Evolutionary conservation across 1,284 basidiomycete species (phyloP), one percentile per base, ranked within the genome.

Genomic region (Porogramme epimiltina): DNA sequence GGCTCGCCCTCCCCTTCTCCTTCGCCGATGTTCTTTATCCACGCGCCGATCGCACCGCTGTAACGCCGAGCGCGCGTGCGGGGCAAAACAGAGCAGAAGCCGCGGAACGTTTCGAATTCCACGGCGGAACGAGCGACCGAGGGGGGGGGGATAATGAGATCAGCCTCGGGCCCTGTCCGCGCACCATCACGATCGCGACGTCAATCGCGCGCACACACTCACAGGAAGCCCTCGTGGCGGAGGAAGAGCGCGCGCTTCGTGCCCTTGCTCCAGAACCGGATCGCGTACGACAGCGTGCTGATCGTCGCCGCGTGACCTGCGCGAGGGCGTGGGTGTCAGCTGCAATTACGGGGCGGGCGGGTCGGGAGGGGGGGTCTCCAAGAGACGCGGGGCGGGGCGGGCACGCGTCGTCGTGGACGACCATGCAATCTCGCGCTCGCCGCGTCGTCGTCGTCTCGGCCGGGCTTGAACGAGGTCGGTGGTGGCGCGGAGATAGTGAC

Each of bases 191-290:
- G 41, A 5, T 25, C 20, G 31, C 16, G n/a, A 31, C 33, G 53
- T 47, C n/a, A 39, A 51, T 42, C 44, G 18, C 41, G 41, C 44
- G 25, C 28, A 25, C 26, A 28, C 45, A 85, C 95, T 73, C 75
- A 97, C 82, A 99, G 73, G 77, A 98, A 99, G 3, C 97, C 97
- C 76, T 99, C 97, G 67, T 99, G 97, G 56, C 97, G 85, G 51
- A 99, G 78, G 79, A 99, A 99, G 62, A 97, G 81, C 39, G 97
- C 97, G 31, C 93, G 85, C 73, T 98, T 99, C 24, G 89, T 95
- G 1, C 97, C 97, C 72, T 97, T 96, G 66, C 93, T 96, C 97
- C 97, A 99, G 78, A 99, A 99, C 33, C 97, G 89, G 70, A 99
- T 99, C 41, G 97, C 97, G 73, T 99, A 99, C 22, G 95, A 98